phyloP scores from a whole-genome alignment of 2,329 filamentous ascomycete species.

The Arthrinium puccinioides region DNA sequence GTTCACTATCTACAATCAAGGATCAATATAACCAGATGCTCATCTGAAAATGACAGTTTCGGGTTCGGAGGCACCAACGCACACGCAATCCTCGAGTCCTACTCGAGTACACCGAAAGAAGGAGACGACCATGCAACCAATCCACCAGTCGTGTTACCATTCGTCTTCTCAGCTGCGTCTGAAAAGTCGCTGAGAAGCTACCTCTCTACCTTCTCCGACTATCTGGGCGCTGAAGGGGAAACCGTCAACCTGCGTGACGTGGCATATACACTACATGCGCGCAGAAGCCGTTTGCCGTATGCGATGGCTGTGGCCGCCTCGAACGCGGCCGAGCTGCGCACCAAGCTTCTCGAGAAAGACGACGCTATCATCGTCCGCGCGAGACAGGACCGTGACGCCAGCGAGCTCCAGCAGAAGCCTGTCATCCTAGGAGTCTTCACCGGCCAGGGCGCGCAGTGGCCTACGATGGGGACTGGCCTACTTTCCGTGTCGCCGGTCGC shows the following conservation, averaged over 20 bases:
- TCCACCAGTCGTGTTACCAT: too few relatives aligned
- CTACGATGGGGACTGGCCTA: constrained; percentile 23
- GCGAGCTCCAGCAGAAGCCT: not conserved
- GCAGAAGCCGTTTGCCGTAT: not conserved
- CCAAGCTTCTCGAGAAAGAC: constrained; percentile 13
- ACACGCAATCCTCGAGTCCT: too few relatives aligned
- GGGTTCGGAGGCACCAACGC: too few relatives aligned
- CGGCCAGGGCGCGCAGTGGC: constrained; percentile 26
- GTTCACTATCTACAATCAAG: too few relatives aligned
- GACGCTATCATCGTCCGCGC: constrained; percentile 13
- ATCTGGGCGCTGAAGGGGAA: too few relatives aligned
- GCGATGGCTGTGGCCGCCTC: not conserved
- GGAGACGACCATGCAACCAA: too few relatives aligned
- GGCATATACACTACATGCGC: not conserved
- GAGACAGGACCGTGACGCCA: constrained; percentile 7
- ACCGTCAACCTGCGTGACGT: not conserved
- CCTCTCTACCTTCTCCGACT: too few relatives aligned
- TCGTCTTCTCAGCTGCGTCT: constrained; percentile 3
- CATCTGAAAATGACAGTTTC: too few relatives aligned
- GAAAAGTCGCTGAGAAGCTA: not conserved
- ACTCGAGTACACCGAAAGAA: too few relatives aligned
- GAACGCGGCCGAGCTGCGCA: constrained; percentile 11
- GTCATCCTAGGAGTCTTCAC: constrained; percentile 22
- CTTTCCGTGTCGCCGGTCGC: constrained; percentile 1
- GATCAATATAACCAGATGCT: too few relatives aligned